A percentile compares a stretch with the other conserved stretches of the same genome.
These are phyloP conservation scores for Trichoderma polysporum DNA, from an alignment of 2,329 filamentous ascomycete species.

Conservation along the genomic window DNA sequence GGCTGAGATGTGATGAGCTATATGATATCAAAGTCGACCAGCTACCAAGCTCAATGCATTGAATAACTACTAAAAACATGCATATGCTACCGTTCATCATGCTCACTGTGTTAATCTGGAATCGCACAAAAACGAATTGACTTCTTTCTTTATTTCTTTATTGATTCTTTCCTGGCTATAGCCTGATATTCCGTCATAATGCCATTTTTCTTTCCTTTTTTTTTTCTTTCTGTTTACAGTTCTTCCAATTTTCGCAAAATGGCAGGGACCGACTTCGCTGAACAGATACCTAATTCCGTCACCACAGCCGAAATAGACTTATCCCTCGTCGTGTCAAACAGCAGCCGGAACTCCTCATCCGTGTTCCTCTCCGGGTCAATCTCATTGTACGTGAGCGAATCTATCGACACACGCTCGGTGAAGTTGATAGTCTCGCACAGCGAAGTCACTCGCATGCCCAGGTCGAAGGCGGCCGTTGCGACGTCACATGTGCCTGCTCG, in stretches of 20 bases:
- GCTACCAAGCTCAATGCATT: not conserved
- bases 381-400: conserved; percentile 93
- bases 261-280: conserved; percentile 78
- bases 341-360: conserved; percentile 57
- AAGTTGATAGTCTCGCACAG: conserved; percentile 97
- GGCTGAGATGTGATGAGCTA: not conserved
- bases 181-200: not conserved
- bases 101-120: not conserved
- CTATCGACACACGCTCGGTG: conserved; percentile 77
- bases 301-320: conserved; percentile 86
- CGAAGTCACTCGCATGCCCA: conserved; percentile 78
- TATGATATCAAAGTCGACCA: not conserved
- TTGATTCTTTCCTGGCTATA: not conserved
- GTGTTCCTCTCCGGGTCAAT: conserved; percentile 72
- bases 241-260: conserved; percentile 59
- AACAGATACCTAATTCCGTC: conserved; percentile 84
- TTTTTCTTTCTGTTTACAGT: conserved; percentile 36
- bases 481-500: conserved; percentile 84
- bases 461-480: conserved; percentile 75
- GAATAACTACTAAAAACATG: not conserved
- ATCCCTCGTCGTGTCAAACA: conserved; percentile 90
- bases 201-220: not conserved
- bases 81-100: not conserved
- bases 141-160: not conserved
- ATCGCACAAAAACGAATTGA: not conserved